A percentile compares a stretch with the other conserved stretches of the same genome.
Evolutionary conservation across 306 rosid genomes (phyloP).

Genomic region (Vigna angularis): DNA sequence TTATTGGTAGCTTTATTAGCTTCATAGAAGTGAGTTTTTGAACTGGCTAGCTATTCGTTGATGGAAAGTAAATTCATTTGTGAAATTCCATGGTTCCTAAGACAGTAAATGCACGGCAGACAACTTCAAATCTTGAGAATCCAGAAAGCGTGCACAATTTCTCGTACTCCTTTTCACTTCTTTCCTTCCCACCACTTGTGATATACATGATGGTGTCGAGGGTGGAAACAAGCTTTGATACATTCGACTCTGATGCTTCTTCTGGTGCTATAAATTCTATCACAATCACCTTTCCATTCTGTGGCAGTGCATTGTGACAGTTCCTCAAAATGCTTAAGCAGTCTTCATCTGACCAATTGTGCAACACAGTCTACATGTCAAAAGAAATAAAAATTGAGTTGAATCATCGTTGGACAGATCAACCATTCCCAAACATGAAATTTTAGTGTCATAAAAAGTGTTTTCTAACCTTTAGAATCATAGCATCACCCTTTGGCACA

Average conservation of each 20-base stretch:
- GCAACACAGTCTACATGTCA: neutral
- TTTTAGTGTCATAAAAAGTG: neutral
- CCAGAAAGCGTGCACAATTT: slow-evolving; percentile 26
- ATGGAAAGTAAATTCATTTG: neutral
- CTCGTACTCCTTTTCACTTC: neutral
- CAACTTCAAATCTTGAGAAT: slow-evolving; percentile 6
- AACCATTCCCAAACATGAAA: neutral
- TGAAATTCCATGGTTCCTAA: neutral
- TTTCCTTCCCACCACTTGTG: neutral
- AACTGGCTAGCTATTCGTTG: neutral
- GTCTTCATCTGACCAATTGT: slow-evolving; percentile 18
- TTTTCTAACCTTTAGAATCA: neutral
- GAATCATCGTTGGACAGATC: neutral
- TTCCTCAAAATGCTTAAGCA: neutral
- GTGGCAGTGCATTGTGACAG: neutral
- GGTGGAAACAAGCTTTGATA: neutral
- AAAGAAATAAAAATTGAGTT: neutral
- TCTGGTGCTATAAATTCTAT: neutral
- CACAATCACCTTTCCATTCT: slow-evolving; percentile 5
- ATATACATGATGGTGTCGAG: neutral
- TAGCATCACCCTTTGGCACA: slow-evolving; percentile 13
- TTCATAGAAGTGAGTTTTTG: neutral
- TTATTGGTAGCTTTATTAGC: neutral
- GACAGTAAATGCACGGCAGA: neutral
- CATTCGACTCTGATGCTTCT: neutral